These are phyloP conservation scores for Backusella psychrophila DNA, from an alignment of 192 early-diverging fungal genomes.

Conservation along the genomic window DNA sequence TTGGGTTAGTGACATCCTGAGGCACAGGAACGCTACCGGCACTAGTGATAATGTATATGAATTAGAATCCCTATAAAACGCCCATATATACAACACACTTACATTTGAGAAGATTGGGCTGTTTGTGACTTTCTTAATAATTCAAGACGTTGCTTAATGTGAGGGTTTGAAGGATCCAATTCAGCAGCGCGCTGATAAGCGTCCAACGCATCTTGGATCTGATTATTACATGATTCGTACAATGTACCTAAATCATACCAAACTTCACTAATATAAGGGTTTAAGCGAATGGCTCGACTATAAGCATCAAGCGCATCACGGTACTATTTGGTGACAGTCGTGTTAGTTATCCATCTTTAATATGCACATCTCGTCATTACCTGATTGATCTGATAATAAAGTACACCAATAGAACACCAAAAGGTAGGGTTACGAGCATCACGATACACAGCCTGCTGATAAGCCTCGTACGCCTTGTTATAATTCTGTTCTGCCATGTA, in stretches of 20 bases:
- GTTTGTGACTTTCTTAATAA: conserved; percentile 25
- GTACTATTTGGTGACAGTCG: conserved; percentile 49
- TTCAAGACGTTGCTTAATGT: conserved; percentile 33
- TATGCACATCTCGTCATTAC: conserved; percentile 10
- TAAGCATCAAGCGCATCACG: conserved; percentile 97
- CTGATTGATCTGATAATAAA: conserved; percentile 96
- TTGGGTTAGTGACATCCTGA: conserved; percentile 22
- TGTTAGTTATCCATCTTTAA: background rate
- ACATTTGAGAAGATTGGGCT: conserved; percentile 7
- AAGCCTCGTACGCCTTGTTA: conserved; percentile 95
- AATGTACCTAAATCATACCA: conserved; percentile 97
- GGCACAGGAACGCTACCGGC: conserved; percentile 7
- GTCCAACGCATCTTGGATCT: conserved; percentile 94
- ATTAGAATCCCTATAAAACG: too few relatives aligned
- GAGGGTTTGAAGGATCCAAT: conserved; percentile 80
- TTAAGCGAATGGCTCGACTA: conserved; percentile 89
- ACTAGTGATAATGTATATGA: background rate
- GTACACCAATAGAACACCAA: conserved; percentile 98
- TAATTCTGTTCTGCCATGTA: conserved; percentile 95
- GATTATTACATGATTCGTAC: conserved; percentile 98
- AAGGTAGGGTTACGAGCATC: conserved; percentile 94
- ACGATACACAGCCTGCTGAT: conserved; percentile 94
- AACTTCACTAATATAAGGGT: conserved; percentile 93
- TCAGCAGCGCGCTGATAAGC: conserved; percentile 93
- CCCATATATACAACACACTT: background rate